Percentiles rank a stretch among this genome's conserved stretches.
Evolutionary conservation across 1,284 basidiomycete species (phyloP).

Genomic region (Pseudozyma sp.): DNA sequence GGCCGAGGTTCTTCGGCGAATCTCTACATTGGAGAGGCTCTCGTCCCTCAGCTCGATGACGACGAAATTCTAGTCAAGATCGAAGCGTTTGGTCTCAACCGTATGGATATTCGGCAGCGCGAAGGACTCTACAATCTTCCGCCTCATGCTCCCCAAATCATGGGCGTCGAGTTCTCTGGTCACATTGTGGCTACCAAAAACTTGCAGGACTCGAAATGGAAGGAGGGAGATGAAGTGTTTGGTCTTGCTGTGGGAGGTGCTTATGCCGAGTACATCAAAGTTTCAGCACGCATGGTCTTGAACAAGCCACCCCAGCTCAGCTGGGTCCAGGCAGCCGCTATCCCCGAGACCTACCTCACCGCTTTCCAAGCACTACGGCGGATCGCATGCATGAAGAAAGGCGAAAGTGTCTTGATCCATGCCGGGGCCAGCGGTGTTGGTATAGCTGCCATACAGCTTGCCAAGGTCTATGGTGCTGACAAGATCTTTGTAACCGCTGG

Average conservation of each 20-base stretch:
- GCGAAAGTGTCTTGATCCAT: slow-evolving; percentile 85
- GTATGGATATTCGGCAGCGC: slow-evolving; percentile 67
- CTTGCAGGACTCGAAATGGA: slow-evolving; percentile 65
- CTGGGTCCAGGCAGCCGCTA: slow-evolving; percentile 77
- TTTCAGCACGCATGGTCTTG: slow-evolving; percentile 78
- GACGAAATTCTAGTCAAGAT: slow-evolving; percentile 78
- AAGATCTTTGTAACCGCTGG: slow-evolving; percentile 77
- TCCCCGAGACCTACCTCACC: slow-evolving; percentile 65
- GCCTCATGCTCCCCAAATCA: slow-evolving; percentile 79
- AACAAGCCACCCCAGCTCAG: slow-evolving; percentile 80
- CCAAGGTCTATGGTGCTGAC: slow-evolving; percentile 76
- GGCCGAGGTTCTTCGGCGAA: slow-evolving; percentile 81
- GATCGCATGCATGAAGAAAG: slow-evolving; percentile 71
- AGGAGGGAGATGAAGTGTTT: slow-evolving; percentile 86
- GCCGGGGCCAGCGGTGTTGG: slow-evolving; percentile 80
- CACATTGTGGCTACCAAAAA: slow-evolving; percentile 71
- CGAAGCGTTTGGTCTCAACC: slow-evolving; percentile 65
- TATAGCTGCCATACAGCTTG: slow-evolving; percentile 88
- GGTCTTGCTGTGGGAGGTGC: slow-evolving; percentile 81
- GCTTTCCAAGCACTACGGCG: slow-evolving; percentile 62
- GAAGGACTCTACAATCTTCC: slow-evolving; percentile 75
- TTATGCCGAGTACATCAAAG: slow-evolving; percentile 87
- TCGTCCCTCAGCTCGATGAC: slow-evolving; percentile 73
- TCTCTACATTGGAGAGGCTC: slow-evolving; percentile 79
- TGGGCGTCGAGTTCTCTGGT: slow-evolving; percentile 89